phyloP scores from a whole-genome alignment of 1,284 basidiomycete genomes.

The Athelia sp. region DNA sequence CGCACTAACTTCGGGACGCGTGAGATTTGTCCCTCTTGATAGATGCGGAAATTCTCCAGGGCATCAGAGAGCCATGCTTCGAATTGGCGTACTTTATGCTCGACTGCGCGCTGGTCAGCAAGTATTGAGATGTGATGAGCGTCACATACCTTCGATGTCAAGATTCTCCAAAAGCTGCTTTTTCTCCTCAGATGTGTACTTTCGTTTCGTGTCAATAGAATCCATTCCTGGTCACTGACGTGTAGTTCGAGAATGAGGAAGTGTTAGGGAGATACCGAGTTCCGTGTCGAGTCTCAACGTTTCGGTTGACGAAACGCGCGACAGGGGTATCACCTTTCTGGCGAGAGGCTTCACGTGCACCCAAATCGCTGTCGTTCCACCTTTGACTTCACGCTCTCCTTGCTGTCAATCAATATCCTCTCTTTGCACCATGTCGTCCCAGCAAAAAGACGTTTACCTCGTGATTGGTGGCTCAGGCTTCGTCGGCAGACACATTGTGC shows the following conservation, averaged over 20 bases:
- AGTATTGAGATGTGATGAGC: conserved; percentile 3
- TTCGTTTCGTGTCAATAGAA: conserved; percentile 13
- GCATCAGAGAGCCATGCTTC: conserved; percentile 66
- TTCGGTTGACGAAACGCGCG: too few species aligned
- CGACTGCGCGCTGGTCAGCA: conserved; percentile 37
- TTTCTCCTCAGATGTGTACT: conserved; percentile 59
- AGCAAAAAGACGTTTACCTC: conserved; percentile 54
- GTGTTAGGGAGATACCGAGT: too few species aligned
- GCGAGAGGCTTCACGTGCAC: too few species aligned
- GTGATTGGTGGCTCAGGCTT: conserved; percentile 93
- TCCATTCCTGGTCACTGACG: background rate
- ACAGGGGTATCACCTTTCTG: too few species aligned
- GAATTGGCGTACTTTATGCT: conserved; percentile 64
- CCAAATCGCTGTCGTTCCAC: background rate
- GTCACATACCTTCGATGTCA: conserved; percentile 65
- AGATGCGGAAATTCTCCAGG: conserved; percentile 63
- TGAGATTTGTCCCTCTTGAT: conserved; percentile 69
- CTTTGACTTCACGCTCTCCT: background rate
- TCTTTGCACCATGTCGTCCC: conserved; percentile 14
- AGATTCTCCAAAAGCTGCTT: conserved; percentile 69
- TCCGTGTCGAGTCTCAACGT: too few species aligned
- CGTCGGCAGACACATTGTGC: conserved; percentile 86
- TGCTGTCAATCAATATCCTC: conserved; percentile 4
- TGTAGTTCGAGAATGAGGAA: background rate
- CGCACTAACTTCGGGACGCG: conserved; percentile 72